Evolutionary conservation across 2,329 filamentous ascomycete species (phyloP).

Genomic region (Botrytis paeoniae): DNA sequence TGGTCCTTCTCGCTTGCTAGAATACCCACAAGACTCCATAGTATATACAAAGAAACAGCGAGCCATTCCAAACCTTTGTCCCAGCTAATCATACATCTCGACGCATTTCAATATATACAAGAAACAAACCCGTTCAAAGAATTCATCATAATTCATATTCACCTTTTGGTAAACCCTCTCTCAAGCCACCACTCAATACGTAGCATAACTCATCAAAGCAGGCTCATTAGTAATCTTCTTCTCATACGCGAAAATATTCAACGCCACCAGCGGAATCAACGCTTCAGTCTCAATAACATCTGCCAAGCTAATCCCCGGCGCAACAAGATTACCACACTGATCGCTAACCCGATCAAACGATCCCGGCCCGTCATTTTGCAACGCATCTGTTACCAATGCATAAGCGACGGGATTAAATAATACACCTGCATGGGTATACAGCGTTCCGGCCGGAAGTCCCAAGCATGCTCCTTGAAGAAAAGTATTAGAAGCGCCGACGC

Average conservation of each 20-base stretch:
- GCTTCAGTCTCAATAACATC: conserved; percentile 12
- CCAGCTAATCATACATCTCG: too few relatives aligned
- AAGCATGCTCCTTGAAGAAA: conserved; percentile 14
- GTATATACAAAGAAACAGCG: background rate
- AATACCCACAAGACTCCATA: background rate
- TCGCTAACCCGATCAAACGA: background rate
- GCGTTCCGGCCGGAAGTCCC: background rate
- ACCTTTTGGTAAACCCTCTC: background rate
- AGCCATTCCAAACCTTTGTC: background rate
- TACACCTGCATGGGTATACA: conserved; percentile 9
- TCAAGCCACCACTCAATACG: background rate
- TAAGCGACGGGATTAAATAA: conserved; percentile 12
- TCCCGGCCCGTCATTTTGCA: background rate
- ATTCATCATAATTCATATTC: background rate
- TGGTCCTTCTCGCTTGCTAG: background rate
- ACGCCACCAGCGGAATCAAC: background rate
- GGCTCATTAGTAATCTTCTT: conserved; percentile 1
- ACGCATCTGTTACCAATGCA: conserved; percentile 11
- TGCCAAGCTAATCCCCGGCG: background rate
- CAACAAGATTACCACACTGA: conserved; percentile 1
- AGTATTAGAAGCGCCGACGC: conserved; percentile 1
- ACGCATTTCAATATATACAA: background rate
- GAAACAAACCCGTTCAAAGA: background rate
- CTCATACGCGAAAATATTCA: background rate
- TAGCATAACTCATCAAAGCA: conserved; percentile 5